These are phyloP conservation scores for Fusarium drepaniforme DNA, from an alignment of 2,329 filamentous ascomycete genomes.

Conservation along the genomic window DNA sequence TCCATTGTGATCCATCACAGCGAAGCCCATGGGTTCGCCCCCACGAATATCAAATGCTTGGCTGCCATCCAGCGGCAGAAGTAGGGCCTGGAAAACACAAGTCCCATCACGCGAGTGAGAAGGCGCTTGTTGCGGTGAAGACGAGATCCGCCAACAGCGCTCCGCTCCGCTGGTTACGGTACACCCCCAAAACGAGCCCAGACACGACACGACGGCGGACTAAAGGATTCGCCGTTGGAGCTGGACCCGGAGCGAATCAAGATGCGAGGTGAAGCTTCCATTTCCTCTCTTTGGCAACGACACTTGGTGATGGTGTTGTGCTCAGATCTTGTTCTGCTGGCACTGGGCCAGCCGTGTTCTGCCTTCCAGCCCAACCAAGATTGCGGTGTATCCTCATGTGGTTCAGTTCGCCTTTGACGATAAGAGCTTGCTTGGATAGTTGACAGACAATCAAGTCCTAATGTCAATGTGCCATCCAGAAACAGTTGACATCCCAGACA, in stretches of 20 bases:
- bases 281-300: conserved; percentile 3
- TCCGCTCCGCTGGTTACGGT: conserved; percentile 15
- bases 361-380: neutral
- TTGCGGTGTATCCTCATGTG: neutral
- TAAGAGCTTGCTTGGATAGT: neutral
- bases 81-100: conserved; percentile 1
- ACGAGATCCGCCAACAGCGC: conserved; percentile 20
- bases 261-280: neutral
- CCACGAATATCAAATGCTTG: conserved; percentile 13
- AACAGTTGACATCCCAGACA: neutral
- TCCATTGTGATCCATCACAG: conserved; percentile 18
- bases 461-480: neutral
- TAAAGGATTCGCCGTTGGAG: conserved; percentile 2
- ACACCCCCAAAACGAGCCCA: conserved; percentile 11
- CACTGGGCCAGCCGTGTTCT: neutral
- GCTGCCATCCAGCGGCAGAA: conserved; percentile 4
- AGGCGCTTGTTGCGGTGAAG: conserved; percentile 36
- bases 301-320: neutral
- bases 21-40: conserved; percentile 4
- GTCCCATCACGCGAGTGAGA: conserved; percentile 27
- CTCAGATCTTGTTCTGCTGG: neutral
- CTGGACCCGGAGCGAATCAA: conserved; percentile 9
- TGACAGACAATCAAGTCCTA: neutral
- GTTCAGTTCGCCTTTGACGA: neutral
- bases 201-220: conserved; percentile 13